phyloP scores from a whole-genome alignment of 2,329 filamentous ascomycete species.

The Nannizziopsis barbatae region DNA sequence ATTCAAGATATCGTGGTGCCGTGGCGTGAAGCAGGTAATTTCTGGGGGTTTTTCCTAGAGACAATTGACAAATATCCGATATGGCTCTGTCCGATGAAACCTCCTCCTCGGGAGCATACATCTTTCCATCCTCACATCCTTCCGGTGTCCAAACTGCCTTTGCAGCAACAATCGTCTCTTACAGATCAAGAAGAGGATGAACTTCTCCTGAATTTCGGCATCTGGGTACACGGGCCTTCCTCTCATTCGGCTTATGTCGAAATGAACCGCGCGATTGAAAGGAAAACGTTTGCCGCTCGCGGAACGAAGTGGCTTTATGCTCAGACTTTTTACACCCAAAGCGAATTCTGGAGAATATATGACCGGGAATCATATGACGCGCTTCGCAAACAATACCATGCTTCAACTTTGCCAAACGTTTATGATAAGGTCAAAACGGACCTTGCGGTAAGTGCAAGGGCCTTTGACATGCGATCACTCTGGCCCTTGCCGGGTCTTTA shows the following conservation, averaged over 20 bases:
- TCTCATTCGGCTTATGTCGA: constrained; percentile 48
- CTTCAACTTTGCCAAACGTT: constrained; percentile 25
- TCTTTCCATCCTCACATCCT: constrained; percentile 10
- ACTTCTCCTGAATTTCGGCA: constrained; percentile 44
- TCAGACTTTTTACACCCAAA: constrained; percentile 67
- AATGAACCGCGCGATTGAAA: constrained; percentile 61
- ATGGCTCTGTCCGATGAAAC: constrained; percentile 46
- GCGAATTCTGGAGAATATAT: constrained; percentile 37
- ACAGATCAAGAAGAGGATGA: neutral
- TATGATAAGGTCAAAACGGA: constrained; percentile 29
- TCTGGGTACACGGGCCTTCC: constrained; percentile 67
- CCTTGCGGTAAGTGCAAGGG: neutral
- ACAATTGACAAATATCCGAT: constrained; percentile 43
- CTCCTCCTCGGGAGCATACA: constrained; percentile 13
- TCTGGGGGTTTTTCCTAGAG: constrained; percentile 39
- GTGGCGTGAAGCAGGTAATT: constrained; percentile 38
- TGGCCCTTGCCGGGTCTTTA: constrained; percentile 8
- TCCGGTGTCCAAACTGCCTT: neutral
- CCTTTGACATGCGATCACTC: constrained; percentile 2
- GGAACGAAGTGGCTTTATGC: constrained; percentile 84
- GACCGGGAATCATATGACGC: constrained; percentile 30
- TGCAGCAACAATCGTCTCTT: too few relatives aligned
- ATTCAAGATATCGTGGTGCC: constrained; percentile 52
- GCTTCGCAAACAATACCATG: constrained; percentile 31
- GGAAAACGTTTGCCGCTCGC: constrained; percentile 54